Conservation (phyloP, 2,329 filamentous ascomycete genomes). For the Nemania serpens region DNA sequence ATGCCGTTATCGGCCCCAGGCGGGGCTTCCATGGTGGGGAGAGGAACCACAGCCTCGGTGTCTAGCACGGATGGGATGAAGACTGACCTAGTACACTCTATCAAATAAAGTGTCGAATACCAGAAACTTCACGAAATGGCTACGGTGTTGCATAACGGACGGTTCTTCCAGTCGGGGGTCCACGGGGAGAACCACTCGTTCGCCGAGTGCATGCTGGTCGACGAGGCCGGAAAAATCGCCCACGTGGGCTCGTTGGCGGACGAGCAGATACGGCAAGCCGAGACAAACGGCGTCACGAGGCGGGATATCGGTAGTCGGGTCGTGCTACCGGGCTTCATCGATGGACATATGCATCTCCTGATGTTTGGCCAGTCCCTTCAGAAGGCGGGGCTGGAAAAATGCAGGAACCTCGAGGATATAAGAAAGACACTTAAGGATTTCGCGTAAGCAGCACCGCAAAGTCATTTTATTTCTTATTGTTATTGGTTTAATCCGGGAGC, state of each 20-base stretch:
- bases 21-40: constrained; percentile 19
- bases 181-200: constrained; percentile 40
- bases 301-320: constrained; percentile 47
- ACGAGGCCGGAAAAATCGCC: constrained; percentile 41
- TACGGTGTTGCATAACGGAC: constrained; percentile 63
- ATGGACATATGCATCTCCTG: constrained; percentile 62
- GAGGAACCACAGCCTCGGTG: constrained; percentile 6
- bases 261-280: constrained; percentile 37
- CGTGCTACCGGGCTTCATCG: constrained; percentile 60
- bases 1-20: constrained; percentile 27
- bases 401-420: constrained; percentile 55
- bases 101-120: neutral
- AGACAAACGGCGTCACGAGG: constrained; percentile 32
- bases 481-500: neutral
- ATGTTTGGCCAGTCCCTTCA: constrained; percentile 58
- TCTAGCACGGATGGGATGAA: neutral
- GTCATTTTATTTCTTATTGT: neutral
- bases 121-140: constrained; percentile 42
- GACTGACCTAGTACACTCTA: neutral
- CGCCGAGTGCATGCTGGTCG: constrained; percentile 45
- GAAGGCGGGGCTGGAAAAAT: constrained; percentile 54
- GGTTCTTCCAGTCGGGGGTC: constrained; percentile 57
- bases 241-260: constrained; percentile 45
- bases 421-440: constrained; percentile 50
- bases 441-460: constrained; percentile 38